Evolutionary conservation across 106 monocot species (phyloP).

Genomic region (Phalaenopsis aphrodite): DNA sequence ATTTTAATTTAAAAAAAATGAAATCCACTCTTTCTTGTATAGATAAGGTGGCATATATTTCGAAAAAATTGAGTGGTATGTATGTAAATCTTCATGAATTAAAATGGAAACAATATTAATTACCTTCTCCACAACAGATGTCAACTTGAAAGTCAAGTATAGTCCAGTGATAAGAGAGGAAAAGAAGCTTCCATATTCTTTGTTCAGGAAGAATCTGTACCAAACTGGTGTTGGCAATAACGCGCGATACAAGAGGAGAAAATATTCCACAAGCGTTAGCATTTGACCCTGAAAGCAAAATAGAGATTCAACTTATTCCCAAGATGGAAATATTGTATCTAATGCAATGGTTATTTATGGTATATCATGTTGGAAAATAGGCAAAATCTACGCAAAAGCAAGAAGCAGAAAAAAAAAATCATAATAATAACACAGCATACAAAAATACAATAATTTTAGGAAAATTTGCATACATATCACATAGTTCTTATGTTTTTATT

Average conservation of each 20-base stretch:
- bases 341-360: too few relatives aligned
- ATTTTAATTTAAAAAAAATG: too few relatives aligned
- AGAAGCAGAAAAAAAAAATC: too few relatives aligned
- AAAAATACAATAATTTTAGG: too few relatives aligned
- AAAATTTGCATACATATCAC: too few relatives aligned
- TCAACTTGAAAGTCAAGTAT: constrained; percentile 54
- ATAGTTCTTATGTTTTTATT: too few relatives aligned
- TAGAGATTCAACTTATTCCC: background rate
- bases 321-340: background rate
- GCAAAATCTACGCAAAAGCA: too few relatives aligned
- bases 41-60: too few relatives aligned
- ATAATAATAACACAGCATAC: too few relatives aligned
- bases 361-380: too few relatives aligned
- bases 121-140: constrained; percentile 53
- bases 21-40: too few relatives aligned
- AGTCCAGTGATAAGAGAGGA: constrained; percentile 56
- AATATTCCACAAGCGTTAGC: constrained; percentile 53
- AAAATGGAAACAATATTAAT: background rate
- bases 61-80: too few relatives aligned
- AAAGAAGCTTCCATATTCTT: constrained; percentile 52
- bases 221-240: constrained; percentile 55
- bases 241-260: constrained; percentile 49
- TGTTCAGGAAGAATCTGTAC: constrained; percentile 61
- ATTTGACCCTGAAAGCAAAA: constrained; percentile 36
- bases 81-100: background rate